A percentile compares a stretch with the other conserved stretches of the same genome.
Evolutionary conservation across 106 monocot genomes (phyloP).

Genomic region (Iris macrosiphon): DNA sequence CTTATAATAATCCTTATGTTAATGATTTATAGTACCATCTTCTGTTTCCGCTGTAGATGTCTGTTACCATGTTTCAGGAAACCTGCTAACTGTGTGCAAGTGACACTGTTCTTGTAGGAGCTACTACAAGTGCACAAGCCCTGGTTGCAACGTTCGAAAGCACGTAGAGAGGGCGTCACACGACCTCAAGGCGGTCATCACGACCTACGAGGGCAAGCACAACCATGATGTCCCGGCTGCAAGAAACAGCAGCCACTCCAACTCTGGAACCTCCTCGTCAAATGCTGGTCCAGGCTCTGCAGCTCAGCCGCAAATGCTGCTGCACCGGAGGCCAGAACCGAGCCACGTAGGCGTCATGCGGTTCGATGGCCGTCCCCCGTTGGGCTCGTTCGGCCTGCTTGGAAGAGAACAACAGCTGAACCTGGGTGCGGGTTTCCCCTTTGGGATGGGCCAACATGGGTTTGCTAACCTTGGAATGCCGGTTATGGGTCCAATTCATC

Average conservation of each 20-base stretch:
- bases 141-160: constrained; percentile 75
- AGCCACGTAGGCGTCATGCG: constrained; percentile 23
- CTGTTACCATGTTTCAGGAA: too few relatives aligned
- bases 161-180: constrained; percentile 93
- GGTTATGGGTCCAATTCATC: constrained; percentile 15
- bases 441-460: constrained; percentile 36
- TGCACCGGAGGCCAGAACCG: constrained; percentile 21
- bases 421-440: constrained; percentile 18
- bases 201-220: constrained; percentile 88
- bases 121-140: constrained; percentile 88
- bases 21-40: too few relatives aligned
- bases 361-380: constrained; percentile 14
- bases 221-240: constrained; percentile 88
- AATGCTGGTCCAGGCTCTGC: not conserved
- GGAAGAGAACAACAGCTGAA: constrained; percentile 18
- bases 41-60: too few relatives aligned
- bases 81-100: too few relatives aligned
- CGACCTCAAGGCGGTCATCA: constrained; percentile 90
- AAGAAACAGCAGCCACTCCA: constrained; percentile 44
- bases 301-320: constrained; percentile 6
- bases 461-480: constrained; percentile 22
- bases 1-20: too few relatives aligned
- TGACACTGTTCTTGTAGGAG: constrained; percentile 38
- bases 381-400: constrained; percentile 17
- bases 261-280: constrained; percentile 7